Base-by-base conservation (phyloP, 176 grass and related monocot genomes). In the Juncus inflexus region DNA sequence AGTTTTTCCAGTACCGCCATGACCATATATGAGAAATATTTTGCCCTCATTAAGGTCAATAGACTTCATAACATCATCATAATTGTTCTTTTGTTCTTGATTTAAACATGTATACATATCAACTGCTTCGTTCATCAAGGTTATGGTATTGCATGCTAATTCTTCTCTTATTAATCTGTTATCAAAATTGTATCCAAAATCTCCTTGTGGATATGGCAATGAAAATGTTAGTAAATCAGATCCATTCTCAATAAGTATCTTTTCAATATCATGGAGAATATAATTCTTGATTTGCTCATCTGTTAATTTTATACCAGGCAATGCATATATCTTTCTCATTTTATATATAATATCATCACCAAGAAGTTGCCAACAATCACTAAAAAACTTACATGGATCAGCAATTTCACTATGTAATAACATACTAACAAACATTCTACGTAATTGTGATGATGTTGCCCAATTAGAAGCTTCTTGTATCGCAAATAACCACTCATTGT, bases 11-110 rank as follows among this genome's bases (percentile, higher is more conserved):
- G 60, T 76, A 5, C 72, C 72, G 36, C 56, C 72, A 12, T 64
- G 38, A 7, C 73, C 73, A 57, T 69, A 61, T 6, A 68, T 53
- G 61, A 77, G 69, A 59, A 77, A 69, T 2, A 58, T n/a, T 59
- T 60, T 11, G 7, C 54, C 75, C 15, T 12, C 7, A 1, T 9
- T 13, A 13, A 16, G 4, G 16, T 76, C 41, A 13, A 66, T 40
- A 3, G 61, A 76, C 3, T 28, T 50, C 4, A 76, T 15, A 10
- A 76, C 60, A 65, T 12, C 6, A 66, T 76, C n/a, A 38, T 52
- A 76, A 15, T 55, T 55, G 3, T 57, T 3, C 7, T 55, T 66
- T 7, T 77, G 54, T 7, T 68, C 64, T 0, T 0, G 0, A 60
- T 58, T 77, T 6, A 69, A 37, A 6, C 12, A 35, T 10, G 7